These are phyloP conservation scores for Uronychia binucleata DNA, from an alignment of 73 alveolate species.

Conservation along the genomic window DNA sequence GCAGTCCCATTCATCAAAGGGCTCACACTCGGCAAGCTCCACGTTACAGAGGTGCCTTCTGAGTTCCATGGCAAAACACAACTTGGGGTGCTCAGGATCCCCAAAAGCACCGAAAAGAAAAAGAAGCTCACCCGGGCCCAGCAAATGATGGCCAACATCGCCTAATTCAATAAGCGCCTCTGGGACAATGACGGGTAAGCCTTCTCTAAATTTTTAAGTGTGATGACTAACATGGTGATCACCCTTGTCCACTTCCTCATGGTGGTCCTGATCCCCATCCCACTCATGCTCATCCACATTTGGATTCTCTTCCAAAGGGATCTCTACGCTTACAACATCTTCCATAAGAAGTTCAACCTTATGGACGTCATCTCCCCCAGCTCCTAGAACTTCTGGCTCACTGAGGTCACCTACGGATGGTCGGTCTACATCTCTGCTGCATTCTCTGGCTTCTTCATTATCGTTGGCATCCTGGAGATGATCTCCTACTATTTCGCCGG, in stretches of 20 bases:
- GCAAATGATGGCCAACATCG: neutral
- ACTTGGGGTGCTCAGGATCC: slow-evolving; percentile 27
- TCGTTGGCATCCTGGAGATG: slow-evolving; percentile 27
- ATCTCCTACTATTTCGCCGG: slow-evolving; percentile 14
- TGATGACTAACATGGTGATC: neutral
- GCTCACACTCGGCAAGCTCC: neutral
- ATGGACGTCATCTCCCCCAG: neutral
- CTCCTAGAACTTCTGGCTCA: slow-evolving; percentile 6
- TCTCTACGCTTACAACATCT: neutral
- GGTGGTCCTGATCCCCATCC: slow-evolving; percentile 1
- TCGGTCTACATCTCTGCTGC: neutral
- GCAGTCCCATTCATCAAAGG: slow-evolving; percentile 2
- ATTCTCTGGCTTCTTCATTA: neutral
- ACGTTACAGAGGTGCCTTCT: neutral
- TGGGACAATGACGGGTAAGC: slow-evolving; percentile 12
- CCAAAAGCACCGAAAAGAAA: neutral
- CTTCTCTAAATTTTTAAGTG: too few relatives aligned
- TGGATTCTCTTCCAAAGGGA: slow-evolving; percentile 5
- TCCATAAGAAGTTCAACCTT: neutral
- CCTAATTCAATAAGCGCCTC: neutral
- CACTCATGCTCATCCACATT: neutral
- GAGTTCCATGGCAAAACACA: neutral
- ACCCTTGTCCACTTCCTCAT: neutral
- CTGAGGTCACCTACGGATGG: neutral
- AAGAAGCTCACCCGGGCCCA: neutral